Evolutionary conservation across 108 stramenopile species (phyloP), one percentile per base, ranked within the genome.

Genomic region (Nitzschia putrida): DNA sequence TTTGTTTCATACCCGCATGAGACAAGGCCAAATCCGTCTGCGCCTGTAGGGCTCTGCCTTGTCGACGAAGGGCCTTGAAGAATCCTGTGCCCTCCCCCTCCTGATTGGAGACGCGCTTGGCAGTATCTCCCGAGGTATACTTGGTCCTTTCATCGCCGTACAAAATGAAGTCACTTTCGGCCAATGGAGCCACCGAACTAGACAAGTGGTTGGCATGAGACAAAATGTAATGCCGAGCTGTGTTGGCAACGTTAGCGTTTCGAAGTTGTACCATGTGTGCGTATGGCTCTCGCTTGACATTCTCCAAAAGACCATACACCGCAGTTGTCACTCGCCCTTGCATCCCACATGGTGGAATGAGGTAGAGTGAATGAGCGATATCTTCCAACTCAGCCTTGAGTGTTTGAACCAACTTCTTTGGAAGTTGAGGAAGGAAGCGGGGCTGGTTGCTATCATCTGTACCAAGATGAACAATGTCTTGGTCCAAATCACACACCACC

Each of bases 401-500:
- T 70, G 81, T 93, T 41, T 53, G 45, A 25, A 82, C 72, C 7
- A 79, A 73, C 51, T 75, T 55, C 61, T 80, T 74, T 20, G 94
- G 94, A 39, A 95, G 54, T 14, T 66, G 59, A 9, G 88, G 88
- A 22, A 80, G 42, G 38, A 7, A 14, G 13, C 50, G 37, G 4
- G 41, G 12, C 23, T 67, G 63, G 6, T 49, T 25, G 51, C 45
- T 29, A 13, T 69, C 67, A 42, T 84, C 79, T 22, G 64, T 71
- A 20, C 93, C 89, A 52, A 95, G 77, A 63, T 88, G 81, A 24
- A 95, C 72, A 11, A 64, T 77, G 63, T 92, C 94, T 34, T 70
- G 57, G 73, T 95, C 94, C 9, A 93, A 50, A 75, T 93, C 90
- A 2, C 91, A 87, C 40, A 85, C 82, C 14, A 95, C 83, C 3